Conservation (phyloP, 352 stramenopile species). For the Elongisporangium undulatum region DNA sequence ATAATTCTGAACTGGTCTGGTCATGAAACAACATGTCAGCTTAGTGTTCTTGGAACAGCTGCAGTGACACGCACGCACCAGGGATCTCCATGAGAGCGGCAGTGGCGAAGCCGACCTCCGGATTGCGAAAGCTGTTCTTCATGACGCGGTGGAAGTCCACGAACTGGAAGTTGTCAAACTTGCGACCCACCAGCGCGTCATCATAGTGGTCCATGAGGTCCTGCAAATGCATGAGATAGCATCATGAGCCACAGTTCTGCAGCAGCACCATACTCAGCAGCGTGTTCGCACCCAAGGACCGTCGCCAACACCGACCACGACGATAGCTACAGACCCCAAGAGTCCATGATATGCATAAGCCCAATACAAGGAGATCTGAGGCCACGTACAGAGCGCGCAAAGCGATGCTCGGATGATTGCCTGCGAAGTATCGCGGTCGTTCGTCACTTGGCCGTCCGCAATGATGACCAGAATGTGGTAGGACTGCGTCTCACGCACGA, state of each 20-base stretch:
- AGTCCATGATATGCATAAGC: constrained; percentile 1
- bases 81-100: constrained; percentile 66
- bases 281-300: constrained; percentile 45
- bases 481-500: constrained; percentile 31
- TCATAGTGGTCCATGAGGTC: constrained; percentile 68
- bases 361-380: not conserved
- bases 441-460: constrained; percentile 62
- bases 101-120: constrained; percentile 59
- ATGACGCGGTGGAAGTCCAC: constrained; percentile 60
- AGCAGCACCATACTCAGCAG: not conserved
- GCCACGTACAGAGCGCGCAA: constrained; percentile 54
- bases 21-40: not conserved
- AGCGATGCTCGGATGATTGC: constrained; percentile 74
- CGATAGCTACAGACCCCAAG: constrained; percentile 41
- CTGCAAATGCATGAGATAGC: constrained; percentile 5
- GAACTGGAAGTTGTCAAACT: constrained; percentile 82
- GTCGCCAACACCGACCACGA: constrained; percentile 74
- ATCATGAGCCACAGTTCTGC: not conserved
- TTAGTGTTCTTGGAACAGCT: not conserved
- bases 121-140: constrained; percentile 37
- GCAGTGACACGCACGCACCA: constrained; percentile 10
- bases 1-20: constrained; percentile 53
- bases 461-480: constrained; percentile 81
- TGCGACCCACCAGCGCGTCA: constrained; percentile 41
- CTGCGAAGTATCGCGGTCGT: constrained; percentile 51